phyloP scores from a whole-genome alignment of 306 rosid genomes.

The Glycine latifolia region DNA sequence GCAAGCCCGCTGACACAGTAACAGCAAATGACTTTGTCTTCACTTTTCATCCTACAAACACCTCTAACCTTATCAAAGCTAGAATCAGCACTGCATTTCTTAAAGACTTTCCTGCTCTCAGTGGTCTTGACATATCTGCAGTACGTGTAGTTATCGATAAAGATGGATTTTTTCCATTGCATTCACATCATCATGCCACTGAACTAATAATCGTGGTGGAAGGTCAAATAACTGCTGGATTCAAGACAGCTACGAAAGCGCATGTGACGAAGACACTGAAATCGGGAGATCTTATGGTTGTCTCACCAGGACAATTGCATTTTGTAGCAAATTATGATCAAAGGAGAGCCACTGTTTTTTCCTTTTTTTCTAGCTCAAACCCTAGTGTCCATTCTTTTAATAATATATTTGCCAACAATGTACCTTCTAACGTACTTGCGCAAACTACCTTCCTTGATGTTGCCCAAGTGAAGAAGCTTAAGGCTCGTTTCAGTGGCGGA shows the following conservation, averaged over 20 bases:
- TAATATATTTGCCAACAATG: no score
- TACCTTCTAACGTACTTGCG: no score
- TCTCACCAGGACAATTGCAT: background rate
- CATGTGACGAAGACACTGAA: background rate
- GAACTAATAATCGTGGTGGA: no score
- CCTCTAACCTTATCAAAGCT: background rate
- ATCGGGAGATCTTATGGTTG: no score
- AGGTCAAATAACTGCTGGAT: no score
- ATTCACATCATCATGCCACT: no score
- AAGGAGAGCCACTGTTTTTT: background rate
- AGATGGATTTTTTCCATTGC: background rate
- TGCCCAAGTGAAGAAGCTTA: no score
- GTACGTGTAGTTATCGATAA: background rate
- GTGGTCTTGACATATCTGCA: background rate
- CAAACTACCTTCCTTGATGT: no score
- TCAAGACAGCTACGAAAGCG: background rate
- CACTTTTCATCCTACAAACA: background rate
- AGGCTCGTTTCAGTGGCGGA: no score
- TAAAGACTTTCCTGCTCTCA: background rate
- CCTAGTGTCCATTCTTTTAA: background rate
- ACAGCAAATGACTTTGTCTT: background rate
- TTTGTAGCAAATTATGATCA: background rate
- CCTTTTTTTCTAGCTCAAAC: background rate
- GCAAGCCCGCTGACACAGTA: slow-evolving; percentile 14
- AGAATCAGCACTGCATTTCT: background rate